These are phyloP conservation scores for Stramenopiles sp. DNA, from an alignment of 352 stramenopile genomes.

Conservation along the genomic window DNA sequence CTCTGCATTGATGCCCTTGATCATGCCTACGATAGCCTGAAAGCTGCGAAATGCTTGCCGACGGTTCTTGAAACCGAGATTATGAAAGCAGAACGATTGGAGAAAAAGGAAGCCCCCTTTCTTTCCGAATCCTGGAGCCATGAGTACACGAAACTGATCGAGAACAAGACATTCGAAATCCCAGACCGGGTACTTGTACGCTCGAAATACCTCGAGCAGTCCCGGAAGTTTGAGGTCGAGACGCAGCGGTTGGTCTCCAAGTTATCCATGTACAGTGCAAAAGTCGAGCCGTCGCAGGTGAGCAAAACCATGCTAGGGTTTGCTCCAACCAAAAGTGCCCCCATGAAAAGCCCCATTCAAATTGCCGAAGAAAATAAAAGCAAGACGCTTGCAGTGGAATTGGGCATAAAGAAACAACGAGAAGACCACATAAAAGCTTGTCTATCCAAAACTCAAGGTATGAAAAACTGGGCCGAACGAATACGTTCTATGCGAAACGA, in stretches of 20 bases:
- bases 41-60: not conserved
- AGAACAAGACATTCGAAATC: not conserved
- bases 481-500: constrained; percentile 2
- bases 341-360: not conserved
- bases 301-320: not conserved
- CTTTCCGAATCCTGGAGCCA: not conserved
- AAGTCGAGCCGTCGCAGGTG: not conserved
- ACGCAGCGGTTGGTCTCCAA: not conserved
- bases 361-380: not conserved
- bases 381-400: not conserved
- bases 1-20: constrained; percentile 1
- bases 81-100: too few relatives aligned
- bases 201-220: not conserved
- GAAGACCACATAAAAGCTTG: not conserved
- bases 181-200: not conserved
- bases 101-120: not conserved
- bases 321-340: too few relatives aligned
- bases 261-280: not conserved
- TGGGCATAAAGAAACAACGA: not conserved
- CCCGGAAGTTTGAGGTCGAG: not conserved
- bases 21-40: not conserved
- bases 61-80: too few relatives aligned
- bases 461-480: constrained; percentile 7
- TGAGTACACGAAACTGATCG: not conserved
- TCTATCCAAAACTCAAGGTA: not conserved